A percentile compares a stretch with the other conserved stretches of the same genome.
Conservation (phyloP, 164 flowering plant genomes). For the Protea cynaroides region DNA sequence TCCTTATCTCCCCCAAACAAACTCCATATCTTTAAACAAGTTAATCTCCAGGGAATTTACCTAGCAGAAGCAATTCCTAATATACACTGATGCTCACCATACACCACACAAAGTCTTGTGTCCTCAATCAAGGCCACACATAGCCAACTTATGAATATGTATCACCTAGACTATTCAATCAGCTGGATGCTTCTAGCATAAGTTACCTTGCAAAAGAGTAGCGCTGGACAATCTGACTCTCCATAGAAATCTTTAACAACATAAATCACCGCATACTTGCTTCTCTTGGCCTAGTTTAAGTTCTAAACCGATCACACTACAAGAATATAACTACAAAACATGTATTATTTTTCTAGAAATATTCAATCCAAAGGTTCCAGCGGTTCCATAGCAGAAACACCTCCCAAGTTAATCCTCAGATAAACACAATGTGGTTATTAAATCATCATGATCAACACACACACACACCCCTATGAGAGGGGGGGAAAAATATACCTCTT, state of each 20-base stretch:
- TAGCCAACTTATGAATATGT: too few species aligned
- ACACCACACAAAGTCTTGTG: too few species aligned
- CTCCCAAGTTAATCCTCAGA: neutral
- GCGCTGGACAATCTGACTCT: too few species aligned
- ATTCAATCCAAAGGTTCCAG: neutral
- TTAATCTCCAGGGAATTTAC: too few species aligned
- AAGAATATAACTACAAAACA: neutral
- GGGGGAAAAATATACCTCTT: constrained; percentile 1
- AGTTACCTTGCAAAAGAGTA: neutral
- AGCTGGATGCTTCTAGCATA: neutral
- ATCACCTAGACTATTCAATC: neutral
- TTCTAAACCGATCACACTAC: neutral
- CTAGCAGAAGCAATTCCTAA: too few species aligned
- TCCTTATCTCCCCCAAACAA: too few species aligned
- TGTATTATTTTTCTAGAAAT: neutral
- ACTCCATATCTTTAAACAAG: too few species aligned
- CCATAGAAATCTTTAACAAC: neutral
- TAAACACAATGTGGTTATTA: neutral
- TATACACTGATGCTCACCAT: too few species aligned
- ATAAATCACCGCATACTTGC: neutral
- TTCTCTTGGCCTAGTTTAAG: neutral
- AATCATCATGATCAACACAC: too few species aligned
- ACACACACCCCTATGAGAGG: neutral
- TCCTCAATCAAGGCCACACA: too few species aligned
- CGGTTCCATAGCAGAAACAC: neutral